Conservation (phyloP, 495 filamentous ascomycete genomes). For the Letharia lupina region DNA sequence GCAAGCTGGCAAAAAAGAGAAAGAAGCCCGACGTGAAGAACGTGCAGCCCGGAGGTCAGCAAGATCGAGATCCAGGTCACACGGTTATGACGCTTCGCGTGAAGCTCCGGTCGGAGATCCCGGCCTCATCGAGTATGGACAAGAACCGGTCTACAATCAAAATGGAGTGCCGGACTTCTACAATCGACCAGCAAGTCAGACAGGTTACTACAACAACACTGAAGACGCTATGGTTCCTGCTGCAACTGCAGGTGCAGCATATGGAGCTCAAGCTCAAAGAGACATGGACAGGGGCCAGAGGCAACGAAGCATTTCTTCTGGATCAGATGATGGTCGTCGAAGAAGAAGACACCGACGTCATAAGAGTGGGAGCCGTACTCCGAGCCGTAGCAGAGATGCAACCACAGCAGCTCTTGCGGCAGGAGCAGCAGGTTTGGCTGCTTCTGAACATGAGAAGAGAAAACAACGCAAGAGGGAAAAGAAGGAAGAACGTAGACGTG, state of each 20-base stretch:
- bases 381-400: constrained; percentile 56
- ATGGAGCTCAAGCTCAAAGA: constrained; percentile 21
- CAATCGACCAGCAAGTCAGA: constrained; percentile 37
- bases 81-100: constrained; percentile 46
- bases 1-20: constrained; percentile 58
- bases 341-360: constrained; percentile 35
- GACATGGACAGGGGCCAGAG: constrained; percentile 27
- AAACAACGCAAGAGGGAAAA: constrained; percentile 51
- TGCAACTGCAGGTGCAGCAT: constrained; percentile 33
- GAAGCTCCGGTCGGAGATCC: constrained; percentile 50
- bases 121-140: constrained; percentile 76
- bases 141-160: constrained; percentile 47
- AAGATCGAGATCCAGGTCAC: constrained; percentile 49
- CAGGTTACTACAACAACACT: constrained; percentile 32
- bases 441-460: constrained; percentile 58
- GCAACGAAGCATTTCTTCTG: constrained; percentile 35
- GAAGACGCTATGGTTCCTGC: constrained; percentile 33
- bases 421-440: constrained; percentile 68
- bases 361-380: constrained; percentile 50
- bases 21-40: constrained; percentile 38
- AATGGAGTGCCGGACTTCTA: constrained; percentile 46
- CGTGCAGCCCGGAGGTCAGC: constrained; percentile 24
- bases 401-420: constrained; percentile 63
- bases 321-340: constrained; percentile 36
- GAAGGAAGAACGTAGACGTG: constrained; percentile 30